A percentile compares a stretch with the other conserved stretches of the same genome.
Conservation (phyloP, 208 protist species). For the Trichomonas gallinae region DNA sequence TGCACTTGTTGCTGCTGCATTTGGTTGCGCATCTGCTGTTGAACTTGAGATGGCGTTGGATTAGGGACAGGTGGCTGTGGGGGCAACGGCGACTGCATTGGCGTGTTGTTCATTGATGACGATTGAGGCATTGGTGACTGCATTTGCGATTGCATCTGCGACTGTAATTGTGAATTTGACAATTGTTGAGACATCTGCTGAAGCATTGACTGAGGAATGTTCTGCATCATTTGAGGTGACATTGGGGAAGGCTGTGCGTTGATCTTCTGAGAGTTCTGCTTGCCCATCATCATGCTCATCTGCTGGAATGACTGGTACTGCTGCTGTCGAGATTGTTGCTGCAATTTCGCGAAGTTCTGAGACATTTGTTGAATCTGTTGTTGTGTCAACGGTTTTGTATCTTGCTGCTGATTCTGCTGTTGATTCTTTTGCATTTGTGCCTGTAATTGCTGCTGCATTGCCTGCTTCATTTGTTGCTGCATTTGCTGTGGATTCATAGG, state of each 20-base stretch:
- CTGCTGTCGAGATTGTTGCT: no score
- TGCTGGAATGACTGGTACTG: neutral
- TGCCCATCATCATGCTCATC: neutral
- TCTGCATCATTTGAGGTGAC: neutral
- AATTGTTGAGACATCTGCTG: neutral
- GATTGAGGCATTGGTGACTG: no score
- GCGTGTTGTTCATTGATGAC: no score
- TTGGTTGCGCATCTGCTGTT: neutral
- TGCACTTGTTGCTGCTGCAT: neutral
- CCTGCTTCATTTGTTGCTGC: no score
- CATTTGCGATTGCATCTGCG: neutral
- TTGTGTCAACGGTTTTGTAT: neutral
- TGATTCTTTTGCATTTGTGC: neutral
- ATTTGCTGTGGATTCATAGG: no score
- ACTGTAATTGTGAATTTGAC: neutral
- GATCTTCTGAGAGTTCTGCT: neutral
- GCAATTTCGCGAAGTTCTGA: no score
- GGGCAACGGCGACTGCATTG: neutral
- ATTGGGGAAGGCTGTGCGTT: neutral
- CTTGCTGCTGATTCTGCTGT: neutral
- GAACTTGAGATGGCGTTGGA: neutral
- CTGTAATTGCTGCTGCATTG: no score
- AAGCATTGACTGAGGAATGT: neutral
- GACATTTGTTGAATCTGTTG: neutral
- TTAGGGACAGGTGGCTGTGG: no score